Conservation (phyloP, 805 yeast genomes). For the Suhomyces sp. region DNA sequence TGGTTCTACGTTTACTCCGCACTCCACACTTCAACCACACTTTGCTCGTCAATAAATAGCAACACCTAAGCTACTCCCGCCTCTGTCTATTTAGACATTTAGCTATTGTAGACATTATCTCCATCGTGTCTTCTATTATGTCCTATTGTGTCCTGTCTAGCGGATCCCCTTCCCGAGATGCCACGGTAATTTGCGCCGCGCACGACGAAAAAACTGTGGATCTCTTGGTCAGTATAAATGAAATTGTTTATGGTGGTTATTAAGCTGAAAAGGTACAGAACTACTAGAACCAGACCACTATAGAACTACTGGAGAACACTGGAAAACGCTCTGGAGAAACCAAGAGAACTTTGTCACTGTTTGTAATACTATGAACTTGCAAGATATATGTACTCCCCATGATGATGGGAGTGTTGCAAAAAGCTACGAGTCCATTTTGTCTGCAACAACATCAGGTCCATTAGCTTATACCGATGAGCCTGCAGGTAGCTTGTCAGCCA, state of each 20-base stretch:
- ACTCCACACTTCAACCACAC: background rate
- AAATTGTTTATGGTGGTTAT: background rate
- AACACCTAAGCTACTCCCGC: background rate
- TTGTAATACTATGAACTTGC: constrained; percentile 6
- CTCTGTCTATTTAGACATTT: background rate
- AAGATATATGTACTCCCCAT: constrained; percentile 9
- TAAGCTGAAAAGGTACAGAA: background rate
- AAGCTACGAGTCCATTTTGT: constrained; percentile 1
- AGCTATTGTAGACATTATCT: background rate
- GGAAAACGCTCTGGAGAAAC: background rate
- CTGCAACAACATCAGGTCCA: constrained; percentile 1
- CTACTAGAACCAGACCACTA: too few species aligned
- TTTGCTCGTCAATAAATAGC: background rate
- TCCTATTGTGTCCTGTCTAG: too few species aligned
- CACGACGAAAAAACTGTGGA: constrained; percentile 6
- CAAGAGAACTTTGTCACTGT: too few species aligned
- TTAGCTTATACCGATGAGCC: background rate
- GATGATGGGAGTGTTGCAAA: constrained; percentile 1
- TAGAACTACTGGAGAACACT: too few species aligned
- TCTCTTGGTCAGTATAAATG: background rate
- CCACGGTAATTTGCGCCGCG: background rate
- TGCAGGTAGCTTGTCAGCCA: background rate
- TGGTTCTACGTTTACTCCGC: too few species aligned
- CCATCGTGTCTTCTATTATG: too few species aligned
- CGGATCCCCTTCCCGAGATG: background rate